Conservation (phyloP, 495 filamentous ascomycete species). For the Aspergillus diversus region DNA sequence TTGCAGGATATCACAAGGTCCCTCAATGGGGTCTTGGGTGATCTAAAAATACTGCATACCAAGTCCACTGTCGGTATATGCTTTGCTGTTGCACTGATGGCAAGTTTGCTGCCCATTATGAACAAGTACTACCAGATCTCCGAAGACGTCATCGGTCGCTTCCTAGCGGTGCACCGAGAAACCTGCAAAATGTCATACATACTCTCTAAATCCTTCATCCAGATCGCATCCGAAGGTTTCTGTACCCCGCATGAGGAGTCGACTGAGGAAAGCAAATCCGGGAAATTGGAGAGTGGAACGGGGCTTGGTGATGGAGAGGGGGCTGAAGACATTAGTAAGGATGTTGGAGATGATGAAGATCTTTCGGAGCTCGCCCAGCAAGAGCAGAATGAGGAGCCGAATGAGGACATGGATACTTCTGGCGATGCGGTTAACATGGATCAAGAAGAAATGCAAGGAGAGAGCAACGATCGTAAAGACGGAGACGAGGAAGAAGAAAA, state of each 20-base stretch:
- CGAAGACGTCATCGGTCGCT: constrained; percentile 52
- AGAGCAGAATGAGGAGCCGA: constrained; percentile 59
- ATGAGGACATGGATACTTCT: constrained; percentile 68
- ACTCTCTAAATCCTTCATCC: constrained; percentile 73
- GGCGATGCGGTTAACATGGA: constrained; percentile 94
- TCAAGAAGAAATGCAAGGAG: constrained; percentile 70
- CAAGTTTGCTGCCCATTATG: constrained; percentile 71
- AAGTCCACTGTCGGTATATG: constrained; percentile 43
- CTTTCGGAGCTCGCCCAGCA: constrained; percentile 89
- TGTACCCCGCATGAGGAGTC: constrained; percentile 83
- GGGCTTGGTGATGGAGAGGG: constrained; percentile 96
- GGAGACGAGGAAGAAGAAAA: constrained; percentile 73
- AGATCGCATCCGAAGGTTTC: constrained; percentile 82
- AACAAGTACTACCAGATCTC: constrained; percentile 70
- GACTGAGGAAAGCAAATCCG: constrained; percentile 64
- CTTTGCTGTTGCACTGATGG: constrained; percentile 62
- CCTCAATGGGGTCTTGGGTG: constrained; percentile 52
- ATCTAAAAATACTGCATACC: constrained; percentile 54
- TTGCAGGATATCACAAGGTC: constrained; percentile 55
- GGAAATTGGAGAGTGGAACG: constrained; percentile 87
- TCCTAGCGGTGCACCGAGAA: constrained; percentile 62
- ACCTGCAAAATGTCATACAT: constrained; percentile 74
- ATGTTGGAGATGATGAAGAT: constrained; percentile 91
- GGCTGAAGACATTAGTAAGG: constrained; percentile 95
- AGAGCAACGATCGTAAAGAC: constrained; percentile 56